These are phyloP conservation scores for Fusarium succisae DNA, from an alignment of 2,329 filamentous ascomycete genomes.

Conservation along the genomic window DNA sequence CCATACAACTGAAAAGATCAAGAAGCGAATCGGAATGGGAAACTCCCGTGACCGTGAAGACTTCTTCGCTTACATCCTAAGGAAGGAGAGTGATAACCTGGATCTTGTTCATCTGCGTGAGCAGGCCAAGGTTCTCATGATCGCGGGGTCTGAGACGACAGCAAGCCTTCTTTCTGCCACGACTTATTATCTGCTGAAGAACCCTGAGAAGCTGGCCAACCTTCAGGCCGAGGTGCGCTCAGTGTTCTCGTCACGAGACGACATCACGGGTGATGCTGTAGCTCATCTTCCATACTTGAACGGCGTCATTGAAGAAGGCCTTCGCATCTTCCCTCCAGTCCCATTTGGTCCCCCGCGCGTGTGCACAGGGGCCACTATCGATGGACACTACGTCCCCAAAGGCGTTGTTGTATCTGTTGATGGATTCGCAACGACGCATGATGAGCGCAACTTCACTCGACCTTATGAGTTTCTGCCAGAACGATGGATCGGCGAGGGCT, in stretches of 20 bases:
- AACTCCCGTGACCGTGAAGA: background rate
- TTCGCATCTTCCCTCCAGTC: slow-evolving; percentile 17
- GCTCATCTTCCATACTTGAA: slow-evolving; percentile 10
- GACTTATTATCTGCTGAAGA: background rate
- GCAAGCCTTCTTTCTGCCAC: slow-evolving; percentile 1
- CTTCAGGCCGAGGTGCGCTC: slow-evolving; percentile 19
- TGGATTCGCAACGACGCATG: background rate
- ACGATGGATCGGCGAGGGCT: slow-evolving; percentile 4
- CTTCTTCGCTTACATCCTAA: slow-evolving; percentile 23
- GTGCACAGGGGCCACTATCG: slow-evolving; percentile 8
- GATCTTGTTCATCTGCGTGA: slow-evolving; percentile 5
- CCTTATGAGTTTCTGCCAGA: slow-evolving; percentile 6
- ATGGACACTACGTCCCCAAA: slow-evolving; percentile 12
- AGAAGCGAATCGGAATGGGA: background rate
- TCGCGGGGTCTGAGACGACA: slow-evolving; percentile 22
- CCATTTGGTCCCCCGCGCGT: slow-evolving; percentile 4
- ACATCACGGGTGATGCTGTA: slow-evolving; percentile 14
- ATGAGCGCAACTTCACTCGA: background rate
- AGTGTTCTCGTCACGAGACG: background rate
- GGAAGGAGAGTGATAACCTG: background rate
- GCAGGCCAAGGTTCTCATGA: slow-evolving; percentile 22
- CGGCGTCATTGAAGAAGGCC: slow-evolving; percentile 19
- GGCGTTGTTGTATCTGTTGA: slow-evolving; percentile 16
- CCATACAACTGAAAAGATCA: slow-evolving; percentile 9
- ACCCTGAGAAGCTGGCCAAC: background rate